Evolutionary conservation across 139 green algal genomes (phyloP), one percentile per base, ranked within the genome.

Genomic region (Volvox reticuliferus): DNA sequence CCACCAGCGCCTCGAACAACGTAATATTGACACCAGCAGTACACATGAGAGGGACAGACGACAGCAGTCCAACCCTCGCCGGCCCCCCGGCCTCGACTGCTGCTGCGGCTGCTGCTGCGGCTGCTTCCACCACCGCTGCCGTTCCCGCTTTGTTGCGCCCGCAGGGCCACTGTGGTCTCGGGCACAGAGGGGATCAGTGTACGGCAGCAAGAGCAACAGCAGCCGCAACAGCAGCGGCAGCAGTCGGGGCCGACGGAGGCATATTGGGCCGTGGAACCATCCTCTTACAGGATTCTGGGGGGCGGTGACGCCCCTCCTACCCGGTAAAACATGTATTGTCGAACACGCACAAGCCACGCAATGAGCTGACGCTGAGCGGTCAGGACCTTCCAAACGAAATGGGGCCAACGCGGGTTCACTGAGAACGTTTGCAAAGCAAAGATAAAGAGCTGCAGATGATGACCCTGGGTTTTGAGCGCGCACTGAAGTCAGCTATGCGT

Each of bases 151-250:
- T 36, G 30, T 36, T 82, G 76, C 76, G 76, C 76, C 32, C 75
- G 78, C 78, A 84, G 78, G 32, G 78, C 37, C 37, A 24, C 1
- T 44, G 78, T 17, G 21, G 78, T 37, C 78, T 67, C 78, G 37
- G 78, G 65, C 28, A 44, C 20, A 26, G 33, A 35, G 26, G 17
- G 75, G 18, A 35, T 33, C 61, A 35, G 32, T n/a, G 78, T 44
- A 20, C 22, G 18, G 55, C 79, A 86, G 79, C 79, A 86, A 61
- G 44, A 86, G 79, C 79, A 84, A 44, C 78, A 84, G 78, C n/a
- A 73, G 36, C 78, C 32, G 78, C 36, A 84, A 28, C 65, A 82
- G 21, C 37, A 84, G 35, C 79, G 71, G 79, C 79, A 73, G 79
- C 79, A 86, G 79, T 61, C 19, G 36, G 65, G 65, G 65, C 21